Base-by-base conservation (phyloP, 208 protist genomes). In the Zelonia costaricensis region DNA sequence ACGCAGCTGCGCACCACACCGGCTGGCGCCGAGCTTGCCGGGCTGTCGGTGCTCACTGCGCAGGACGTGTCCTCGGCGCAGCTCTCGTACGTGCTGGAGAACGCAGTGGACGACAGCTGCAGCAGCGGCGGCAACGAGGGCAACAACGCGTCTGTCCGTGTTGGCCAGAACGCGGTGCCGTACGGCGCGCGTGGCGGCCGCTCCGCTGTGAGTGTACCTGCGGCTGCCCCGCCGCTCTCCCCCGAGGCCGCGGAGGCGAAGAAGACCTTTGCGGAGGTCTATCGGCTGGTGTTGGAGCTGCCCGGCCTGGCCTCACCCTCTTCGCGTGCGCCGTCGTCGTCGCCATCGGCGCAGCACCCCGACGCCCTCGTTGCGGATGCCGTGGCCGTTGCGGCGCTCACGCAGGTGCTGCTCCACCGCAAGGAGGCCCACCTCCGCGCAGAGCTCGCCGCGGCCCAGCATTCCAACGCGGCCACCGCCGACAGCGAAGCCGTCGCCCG, bases 391-490 rank as follows among this genome's bases (percentile, higher is more conserved):
- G 70, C 70, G 2, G 58, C 63, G 0, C 28, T 77, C 2, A 47
- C 62, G 1, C 62, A 77, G 30, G 38, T 46, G 1, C 28, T 77
- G 4, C 28, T 77, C 45, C 42, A 62, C 52, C 45, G 52, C 12
- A 33, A 52, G n/a, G 70, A 77, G 58, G 57, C 44, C 44, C 56
- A 67, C 44, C 47, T 76, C n/a, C 62, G 62, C 10, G 31, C 42
- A 7, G 44, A 65, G 43, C 45, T 66, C 7, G 54, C 45, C 36
- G 54, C 53, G 8, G 47, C 18, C 23, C 62, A 67, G 62, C 57
- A 65, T 4, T 44, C 43, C 36, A 59, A 9, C 16, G 51, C 57
- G 27, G 42, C 55, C 18, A 65, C 40, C 28, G 58, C 61, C 30
- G 57, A 56, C 51, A 61, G 55, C 58, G 68, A 71, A 7, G 49